Percentiles rank a stretch among this genome's conserved stretches.
Conservation (phyloP, 306 rosid species). For the Corylus avellana region DNA sequence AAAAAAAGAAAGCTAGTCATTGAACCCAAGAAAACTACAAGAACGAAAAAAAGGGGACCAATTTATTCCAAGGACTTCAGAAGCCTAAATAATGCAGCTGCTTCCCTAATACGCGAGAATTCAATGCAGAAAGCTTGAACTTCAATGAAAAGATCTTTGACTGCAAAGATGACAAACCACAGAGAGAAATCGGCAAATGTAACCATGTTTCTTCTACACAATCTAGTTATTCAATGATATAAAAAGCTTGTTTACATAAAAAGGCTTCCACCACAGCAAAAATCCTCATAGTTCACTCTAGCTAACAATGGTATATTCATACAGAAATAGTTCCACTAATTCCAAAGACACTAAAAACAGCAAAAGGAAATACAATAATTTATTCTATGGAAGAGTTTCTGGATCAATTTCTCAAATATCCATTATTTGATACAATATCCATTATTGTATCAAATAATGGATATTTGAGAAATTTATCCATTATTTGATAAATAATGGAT, state of each 20-base stretch:
- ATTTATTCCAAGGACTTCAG: slow-evolving; percentile 80
- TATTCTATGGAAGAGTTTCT: background rate
- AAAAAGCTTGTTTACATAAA: background rate
- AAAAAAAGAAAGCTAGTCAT: background rate
- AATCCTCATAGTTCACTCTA: background rate
- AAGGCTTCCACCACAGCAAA: background rate
- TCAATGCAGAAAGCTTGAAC: slow-evolving; percentile 96
- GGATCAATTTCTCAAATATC: background rate
- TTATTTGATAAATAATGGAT: too few relatives aligned
- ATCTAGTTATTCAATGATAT: background rate
- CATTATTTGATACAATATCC: background rate
- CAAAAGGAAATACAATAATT: too few relatives aligned
- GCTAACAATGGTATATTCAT: background rate
- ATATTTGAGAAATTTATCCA: too few relatives aligned
- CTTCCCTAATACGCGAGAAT: slow-evolving; percentile 91
- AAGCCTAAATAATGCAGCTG: slow-evolving; percentile 86
- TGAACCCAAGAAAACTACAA: background rate
- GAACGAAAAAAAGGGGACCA: background rate
- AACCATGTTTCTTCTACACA: background rate
- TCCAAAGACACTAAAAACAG: too few relatives aligned
- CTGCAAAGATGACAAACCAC: slow-evolving; percentile 44
- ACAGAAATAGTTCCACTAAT: background rate
- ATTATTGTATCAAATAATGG: too few relatives aligned
- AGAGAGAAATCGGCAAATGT: slow-evolving; percentile 26
- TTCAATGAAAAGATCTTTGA: slow-evolving; percentile 88